Conservation (phyloP, 169 alveolate genomes). For the Eimeria falciformis region DNA sequence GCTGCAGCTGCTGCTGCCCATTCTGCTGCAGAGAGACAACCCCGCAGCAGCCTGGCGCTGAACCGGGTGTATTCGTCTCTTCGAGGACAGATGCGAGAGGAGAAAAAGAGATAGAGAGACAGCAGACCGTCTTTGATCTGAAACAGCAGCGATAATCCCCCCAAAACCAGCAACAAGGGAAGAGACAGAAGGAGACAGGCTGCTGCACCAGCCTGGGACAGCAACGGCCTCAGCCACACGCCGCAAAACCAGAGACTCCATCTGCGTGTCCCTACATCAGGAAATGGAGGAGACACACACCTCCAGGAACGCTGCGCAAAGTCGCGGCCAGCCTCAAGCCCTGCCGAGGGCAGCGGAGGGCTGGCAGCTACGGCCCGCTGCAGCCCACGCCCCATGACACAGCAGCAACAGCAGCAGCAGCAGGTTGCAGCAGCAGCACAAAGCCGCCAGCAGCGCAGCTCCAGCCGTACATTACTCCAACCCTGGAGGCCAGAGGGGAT, state of each 20-base stretch:
- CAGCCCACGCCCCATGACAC: background rate
- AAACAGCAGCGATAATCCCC: background rate
- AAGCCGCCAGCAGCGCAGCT: conserved; percentile 11
- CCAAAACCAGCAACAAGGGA: conserved; percentile 12
- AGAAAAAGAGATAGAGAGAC: background rate
- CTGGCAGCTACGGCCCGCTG: background rate
- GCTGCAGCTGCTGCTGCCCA: conserved; percentile 39
- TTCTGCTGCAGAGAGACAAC: background rate
- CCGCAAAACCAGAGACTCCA: no score
- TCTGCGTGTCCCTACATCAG: no score
- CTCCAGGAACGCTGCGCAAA: no score
- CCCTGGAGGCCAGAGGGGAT: background rate
- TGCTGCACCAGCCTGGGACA: conserved; percentile 1
- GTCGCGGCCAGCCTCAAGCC: no score
- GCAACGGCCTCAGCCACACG: no score
- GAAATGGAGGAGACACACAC: background rate
- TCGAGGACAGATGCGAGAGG: background rate
- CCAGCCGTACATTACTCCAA: background rate
- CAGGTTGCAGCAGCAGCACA: conserved; percentile 20
- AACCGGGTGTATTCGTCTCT: background rate
- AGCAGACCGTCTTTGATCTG: background rate
- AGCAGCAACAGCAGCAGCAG: background rate
- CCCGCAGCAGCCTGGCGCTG: conserved; percentile 8
- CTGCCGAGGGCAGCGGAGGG: no score
- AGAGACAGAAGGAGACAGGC: background rate